phyloP scores from a whole-genome alignment of 345 rosid genomes.

The Eutrema heterophyllum region DNA sequence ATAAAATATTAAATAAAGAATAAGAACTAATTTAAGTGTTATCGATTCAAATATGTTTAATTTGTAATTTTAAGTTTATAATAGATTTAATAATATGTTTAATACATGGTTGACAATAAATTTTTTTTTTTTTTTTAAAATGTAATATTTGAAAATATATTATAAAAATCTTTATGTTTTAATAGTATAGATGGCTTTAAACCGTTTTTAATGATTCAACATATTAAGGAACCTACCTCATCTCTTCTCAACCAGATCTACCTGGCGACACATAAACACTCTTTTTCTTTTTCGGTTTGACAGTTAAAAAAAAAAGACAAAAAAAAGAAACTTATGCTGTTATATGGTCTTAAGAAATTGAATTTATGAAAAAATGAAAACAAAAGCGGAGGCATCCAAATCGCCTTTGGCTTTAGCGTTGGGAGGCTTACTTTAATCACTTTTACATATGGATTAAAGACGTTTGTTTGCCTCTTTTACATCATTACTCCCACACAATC shows the following conservation, averaged over 20 bases:
- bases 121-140: too few relatives aligned
- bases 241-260: conserved; percentile 14
- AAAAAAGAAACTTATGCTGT: not conserved
- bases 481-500: conserved; percentile 35
- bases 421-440: conserved; percentile 21
- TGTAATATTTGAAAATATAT: too few relatives aligned
- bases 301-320: not conserved
- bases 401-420: conserved; percentile 33
- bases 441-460: conserved; percentile 32
- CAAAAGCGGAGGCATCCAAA: conserved; percentile 24
- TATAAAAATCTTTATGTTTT: too few relatives aligned
- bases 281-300: conserved; percentile 7
- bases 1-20: too few relatives aligned
- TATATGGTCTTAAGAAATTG: not conserved
- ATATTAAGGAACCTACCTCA: conserved; percentile 4
- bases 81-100: too few relatives aligned
- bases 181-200: not conserved
- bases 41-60: too few relatives aligned
- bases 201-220: conserved; percentile 20
- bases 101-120: too few relatives aligned
- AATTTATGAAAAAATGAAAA: not conserved
- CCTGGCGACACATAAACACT: conserved; percentile 31
- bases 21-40: too few relatives aligned
- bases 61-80: too few relatives aligned
- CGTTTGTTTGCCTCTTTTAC: conserved; percentile 23